A percentile compares a stretch with the other conserved stretches of the same genome.
Evolutionary conservation across 805 yeast genomes (phyloP).

Genomic region (Schwanniomyces vanrijiae): DNA sequence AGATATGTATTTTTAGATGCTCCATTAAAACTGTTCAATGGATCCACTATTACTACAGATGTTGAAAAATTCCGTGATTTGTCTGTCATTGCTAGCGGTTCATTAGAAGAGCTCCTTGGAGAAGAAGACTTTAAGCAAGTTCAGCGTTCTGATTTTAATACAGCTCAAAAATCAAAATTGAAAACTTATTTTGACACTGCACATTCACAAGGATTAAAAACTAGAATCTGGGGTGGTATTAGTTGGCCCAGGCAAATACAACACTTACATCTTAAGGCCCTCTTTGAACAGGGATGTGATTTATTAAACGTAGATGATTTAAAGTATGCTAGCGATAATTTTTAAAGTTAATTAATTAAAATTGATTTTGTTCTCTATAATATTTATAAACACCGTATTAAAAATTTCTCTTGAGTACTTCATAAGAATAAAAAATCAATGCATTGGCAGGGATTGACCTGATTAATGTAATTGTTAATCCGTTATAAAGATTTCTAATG

Average conservation of each 20-base stretch:
- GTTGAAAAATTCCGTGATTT: conserved; percentile 22
- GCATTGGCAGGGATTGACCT: conserved; percentile 93
- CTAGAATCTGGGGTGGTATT: conserved; percentile 74
- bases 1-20: conserved; percentile 55
- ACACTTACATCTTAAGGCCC: conserved; percentile 48
- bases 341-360: conserved; percentile 4
- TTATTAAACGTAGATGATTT: conserved; percentile 65
- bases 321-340: conserved; percentile 29
- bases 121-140: conserved; percentile 11
- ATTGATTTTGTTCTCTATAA: background rate
- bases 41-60: conserved; percentile 11
- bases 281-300: conserved; percentile 51
- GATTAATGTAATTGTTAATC: conserved; percentile 75
- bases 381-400: conserved; percentile 6
- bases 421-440: conserved; percentile 78
- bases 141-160: conserved; percentile 27
- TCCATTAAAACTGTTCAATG: conserved; percentile 37
- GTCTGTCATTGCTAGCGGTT: conserved; percentile 44
- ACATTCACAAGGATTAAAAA: conserved; percentile 49
- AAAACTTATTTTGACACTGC: conserved; percentile 36
- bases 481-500: conserved; percentile 71
- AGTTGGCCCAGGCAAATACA: conserved; percentile 57
- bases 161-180: conserved; percentile 28
- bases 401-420: conserved; percentile 47
- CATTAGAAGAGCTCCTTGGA: conserved; percentile 35